Conservation (phyloP, 345 rosid genomes). For the Arabidopsis suecica region DNA sequence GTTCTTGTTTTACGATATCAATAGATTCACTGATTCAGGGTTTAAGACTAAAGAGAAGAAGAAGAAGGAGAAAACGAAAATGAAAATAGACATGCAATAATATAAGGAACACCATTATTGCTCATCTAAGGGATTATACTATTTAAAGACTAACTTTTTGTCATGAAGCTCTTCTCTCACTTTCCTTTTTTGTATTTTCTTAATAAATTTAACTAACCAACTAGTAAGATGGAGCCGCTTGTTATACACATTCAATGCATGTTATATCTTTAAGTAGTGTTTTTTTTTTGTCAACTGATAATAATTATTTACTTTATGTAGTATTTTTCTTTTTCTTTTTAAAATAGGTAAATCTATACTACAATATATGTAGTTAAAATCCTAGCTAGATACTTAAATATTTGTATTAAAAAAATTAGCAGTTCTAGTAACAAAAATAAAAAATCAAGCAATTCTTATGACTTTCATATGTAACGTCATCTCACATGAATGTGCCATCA, state of each 20-base stretch:
- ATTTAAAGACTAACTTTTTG: conserved; percentile 24
- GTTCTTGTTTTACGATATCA: background rate
- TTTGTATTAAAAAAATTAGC: background rate
- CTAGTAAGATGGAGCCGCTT: conserved; percentile 25
- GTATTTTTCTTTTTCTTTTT: background rate
- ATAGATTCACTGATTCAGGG: conserved; percentile 29
- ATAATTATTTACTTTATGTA: background rate
- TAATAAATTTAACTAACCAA: conserved; percentile 26
- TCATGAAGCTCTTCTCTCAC: conserved; percentile 12
- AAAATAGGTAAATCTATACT: background rate
- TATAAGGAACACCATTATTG: conserved; percentile 44
- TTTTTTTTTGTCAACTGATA: background rate
- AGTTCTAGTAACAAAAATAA: background rate
- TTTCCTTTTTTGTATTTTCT: conserved; percentile 30
- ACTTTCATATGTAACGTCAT: conserved; percentile 20
- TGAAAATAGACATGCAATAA: conserved; percentile 46
- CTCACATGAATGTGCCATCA: conserved; percentile 21
- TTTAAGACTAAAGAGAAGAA: conserved; percentile 18
- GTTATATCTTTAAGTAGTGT: background rate
- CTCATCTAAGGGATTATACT: conserved; percentile 33
- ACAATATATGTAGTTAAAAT: background rate
- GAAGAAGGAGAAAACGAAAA: conserved; percentile 15
- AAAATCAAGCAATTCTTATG: background rate
- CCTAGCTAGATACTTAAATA: background rate
- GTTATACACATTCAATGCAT: conserved; percentile 29